A percentile compares a stretch with the other conserved stretches of the same genome.
These are phyloP conservation scores for Pharnaceum exiguum DNA, from an alignment of 148 eudicot species.

Conservation along the genomic window DNA sequence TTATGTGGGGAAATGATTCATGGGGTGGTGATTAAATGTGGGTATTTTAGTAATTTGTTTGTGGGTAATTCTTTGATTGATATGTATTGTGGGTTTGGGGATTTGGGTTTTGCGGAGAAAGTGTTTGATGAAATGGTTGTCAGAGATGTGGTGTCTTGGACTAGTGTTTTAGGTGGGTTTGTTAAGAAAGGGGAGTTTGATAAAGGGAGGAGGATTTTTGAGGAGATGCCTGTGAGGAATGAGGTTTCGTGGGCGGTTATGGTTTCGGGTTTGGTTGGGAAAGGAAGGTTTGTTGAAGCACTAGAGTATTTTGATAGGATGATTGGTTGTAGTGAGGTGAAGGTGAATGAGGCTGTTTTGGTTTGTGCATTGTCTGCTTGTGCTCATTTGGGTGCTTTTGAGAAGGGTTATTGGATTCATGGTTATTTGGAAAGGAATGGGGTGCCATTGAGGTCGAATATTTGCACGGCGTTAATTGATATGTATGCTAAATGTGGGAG, in stretches of 20 bases:
- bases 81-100: conserved; percentile 29
- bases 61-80: conserved; percentile 59
- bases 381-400: conserved; percentile 62
- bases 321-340: conserved; percentile 26
- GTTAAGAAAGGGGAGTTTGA: conserved; percentile 45
- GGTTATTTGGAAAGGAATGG: conserved; percentile 31
- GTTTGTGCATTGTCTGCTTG: conserved; percentile 74
- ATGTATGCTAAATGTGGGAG: conserved; percentile 78
- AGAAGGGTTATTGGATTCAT: conserved; percentile 50
- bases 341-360: conserved; percentile 58
- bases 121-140: conserved; percentile 56
- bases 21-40: conserved; percentile 44
- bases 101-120: conserved; percentile 29
- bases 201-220: conserved; percentile 40
- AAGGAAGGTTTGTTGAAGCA: conserved; percentile 48
- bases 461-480: conserved; percentile 55
- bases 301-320: conserved; percentile 41
- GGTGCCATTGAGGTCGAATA: conserved; percentile 29
- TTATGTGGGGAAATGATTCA: conserved; percentile 46
- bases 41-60: conserved; percentile 43
- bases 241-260: conserved; percentile 73
- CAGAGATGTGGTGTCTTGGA: conserved; percentile 61
- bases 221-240: conserved; percentile 48
- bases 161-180: conserved; percentile 61
- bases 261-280: conserved; percentile 60